Evolutionary conservation across 2,329 filamentous ascomycete genomes (phyloP).

Genomic region (Penicillium sp.): DNA sequence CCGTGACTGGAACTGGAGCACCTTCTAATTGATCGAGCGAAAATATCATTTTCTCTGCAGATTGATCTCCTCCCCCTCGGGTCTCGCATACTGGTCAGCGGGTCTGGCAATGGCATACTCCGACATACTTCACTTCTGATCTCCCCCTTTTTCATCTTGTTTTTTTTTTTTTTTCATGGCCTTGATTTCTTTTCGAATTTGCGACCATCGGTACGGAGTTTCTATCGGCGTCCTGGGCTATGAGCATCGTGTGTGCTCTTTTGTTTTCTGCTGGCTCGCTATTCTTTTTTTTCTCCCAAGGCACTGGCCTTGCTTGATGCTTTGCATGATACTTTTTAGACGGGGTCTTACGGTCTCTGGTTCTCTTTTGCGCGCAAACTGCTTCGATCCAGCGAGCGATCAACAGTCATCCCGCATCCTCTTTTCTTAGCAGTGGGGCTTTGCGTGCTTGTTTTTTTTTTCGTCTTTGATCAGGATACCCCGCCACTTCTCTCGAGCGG

Average conservation of each 20-base stretch:
- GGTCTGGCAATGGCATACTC: conserved; percentile 24
- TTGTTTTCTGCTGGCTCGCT: neutral
- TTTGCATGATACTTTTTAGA: neutral
- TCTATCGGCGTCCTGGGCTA: neutral
- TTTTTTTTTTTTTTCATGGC: conserved; percentile 9
- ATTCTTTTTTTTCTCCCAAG: neutral
- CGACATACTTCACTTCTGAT: conserved; percentile 17
- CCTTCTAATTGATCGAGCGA: conserved; percentile 54
- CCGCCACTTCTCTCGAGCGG: conserved; percentile 40
- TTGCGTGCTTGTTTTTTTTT: conserved; percentile 16
- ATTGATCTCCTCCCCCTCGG: neutral
- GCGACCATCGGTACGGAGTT: conserved; percentile 30
- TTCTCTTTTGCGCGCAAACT: conserved; percentile 3
- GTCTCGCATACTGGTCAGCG: conserved; percentile 20
- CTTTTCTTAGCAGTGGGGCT: conserved; percentile 16
- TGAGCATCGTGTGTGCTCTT: conserved; percentile 10
- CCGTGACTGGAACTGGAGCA: conserved; percentile 67
- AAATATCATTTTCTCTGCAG: neutral
- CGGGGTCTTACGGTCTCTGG: neutral
- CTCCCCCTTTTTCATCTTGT: neutral
- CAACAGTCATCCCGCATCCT: conserved; percentile 14
- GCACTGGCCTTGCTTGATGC: neutral
- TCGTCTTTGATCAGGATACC: conserved; percentile 43
- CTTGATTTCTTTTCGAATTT: conserved; percentile 14
- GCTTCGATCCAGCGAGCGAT: conserved; percentile 4